phyloP scores from a whole-genome alignment of 116 monocot genomes.

The Thalassia testudinum region DNA sequence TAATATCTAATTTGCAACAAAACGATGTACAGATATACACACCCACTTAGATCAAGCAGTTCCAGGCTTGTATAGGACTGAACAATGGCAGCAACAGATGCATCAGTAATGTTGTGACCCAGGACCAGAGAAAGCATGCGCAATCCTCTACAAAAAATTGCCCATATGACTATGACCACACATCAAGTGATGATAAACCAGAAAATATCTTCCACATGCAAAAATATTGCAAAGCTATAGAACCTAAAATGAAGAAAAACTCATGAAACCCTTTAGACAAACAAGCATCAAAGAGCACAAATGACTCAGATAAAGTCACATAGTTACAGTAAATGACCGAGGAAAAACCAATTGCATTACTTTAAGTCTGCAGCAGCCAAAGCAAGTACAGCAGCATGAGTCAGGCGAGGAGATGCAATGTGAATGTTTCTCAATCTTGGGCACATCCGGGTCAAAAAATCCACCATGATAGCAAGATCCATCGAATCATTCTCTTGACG shows the following conservation, averaged over 20 bases:
- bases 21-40: slow-evolving; percentile 15
- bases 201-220: not conserved
- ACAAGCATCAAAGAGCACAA: not conserved
- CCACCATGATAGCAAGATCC: slow-evolving; percentile 64
- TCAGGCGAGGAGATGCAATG: slow-evolving; percentile 53
- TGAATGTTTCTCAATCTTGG: slow-evolving; percentile 53
- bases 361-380: slow-evolving; percentile 61
- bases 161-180: not conserved
- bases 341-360: slow-evolving; percentile 15
- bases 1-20: not conserved
- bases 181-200: not conserved
- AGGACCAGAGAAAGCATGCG: slow-evolving; percentile 73
- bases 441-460: slow-evolving; percentile 56
- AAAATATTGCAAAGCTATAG: not conserved
- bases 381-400: slow-evolving; percentile 81
- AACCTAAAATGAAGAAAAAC: not conserved
- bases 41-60: slow-evolving; percentile 97
- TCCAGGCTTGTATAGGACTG: slow-evolving; percentile 44
- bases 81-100: slow-evolving; percentile 84
- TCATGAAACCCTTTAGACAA: not conserved
- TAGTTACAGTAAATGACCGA: not conserved
- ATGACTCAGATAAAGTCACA: not conserved
- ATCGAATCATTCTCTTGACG: slow-evolving; percentile 83
- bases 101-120: slow-evolving; percentile 81
- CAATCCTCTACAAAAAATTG: slow-evolving; percentile 33